Base-by-base conservation (phyloP, 2,329 filamentous ascomycete species). In the Colletotrichum truncatum region DNA sequence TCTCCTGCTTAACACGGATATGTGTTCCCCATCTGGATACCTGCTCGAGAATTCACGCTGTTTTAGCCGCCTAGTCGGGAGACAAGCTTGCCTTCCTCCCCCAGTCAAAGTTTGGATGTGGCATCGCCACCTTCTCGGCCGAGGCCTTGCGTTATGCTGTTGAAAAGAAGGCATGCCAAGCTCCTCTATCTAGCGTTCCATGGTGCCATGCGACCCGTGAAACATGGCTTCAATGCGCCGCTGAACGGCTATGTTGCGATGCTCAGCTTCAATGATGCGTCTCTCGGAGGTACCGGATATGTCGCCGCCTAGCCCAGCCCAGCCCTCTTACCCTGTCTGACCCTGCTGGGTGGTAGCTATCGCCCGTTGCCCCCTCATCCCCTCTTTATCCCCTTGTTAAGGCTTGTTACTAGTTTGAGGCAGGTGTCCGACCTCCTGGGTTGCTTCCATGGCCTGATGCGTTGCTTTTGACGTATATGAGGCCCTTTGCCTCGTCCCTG, bases 161-260 rank as follows among this genome's bases (percentile, higher is more conserved):
- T 43, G 30, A 46, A n/a, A n/a, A 30, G 28, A 18, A 45, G 46
- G 26, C 30, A 45, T 52, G 46, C 18, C n/a, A 39, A 61, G 62
- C 46, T 30, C 39, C 41, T 48, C 41, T 30, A 55, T 51, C 62
- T 39, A 9, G 41, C 46, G 32, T 54, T 32, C 16, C 48, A 34
- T 62, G 41, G 57, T 55, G 34, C 34, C 49, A 62, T 55, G 49
- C 36, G 49, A 16, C 34, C 49, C 49, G 36, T 56, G 57, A 56
- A 43, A 49, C 57, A 65, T 55, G 36, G 45, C 57, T 51, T 52
- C 23, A 34, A 51, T 65, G 56, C 28, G 62, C 62, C 56, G 49
- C 56, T 43, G 62, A 48, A 65, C 28, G 21, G 36, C 62, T 49
- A 51, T 45, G 26, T 28, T 56, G 43, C 38, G 34, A n/a, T 30